Percentiles rank a stretch among this genome's conserved stretches.
These are phyloP conservation scores for Tylopilus orsonianus DNA, from an alignment of 1,284 basidiomycete genomes.

Conservation along the genomic window DNA sequence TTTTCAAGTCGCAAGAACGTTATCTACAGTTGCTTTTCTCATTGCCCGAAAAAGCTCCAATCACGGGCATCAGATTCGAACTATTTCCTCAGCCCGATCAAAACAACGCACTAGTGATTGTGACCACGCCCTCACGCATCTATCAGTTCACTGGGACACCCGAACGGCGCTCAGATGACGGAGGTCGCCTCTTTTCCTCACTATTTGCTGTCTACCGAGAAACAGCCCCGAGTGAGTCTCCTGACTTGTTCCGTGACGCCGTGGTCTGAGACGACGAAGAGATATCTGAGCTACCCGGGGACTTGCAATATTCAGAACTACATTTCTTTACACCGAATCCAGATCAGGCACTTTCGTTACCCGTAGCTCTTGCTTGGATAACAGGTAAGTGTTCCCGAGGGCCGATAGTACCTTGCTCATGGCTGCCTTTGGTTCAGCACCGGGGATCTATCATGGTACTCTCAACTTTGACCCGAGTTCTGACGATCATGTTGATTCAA, in stretches of 20 bases:
- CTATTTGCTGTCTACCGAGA: conserved; percentile 77
- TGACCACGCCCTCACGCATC: conserved; percentile 85
- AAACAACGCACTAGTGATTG: conserved; percentile 67
- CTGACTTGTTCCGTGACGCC: background rate
- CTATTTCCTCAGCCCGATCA: conserved; percentile 65
- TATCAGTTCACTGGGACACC: conserved; percentile 85
- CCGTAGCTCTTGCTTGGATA: conserved; percentile 83
- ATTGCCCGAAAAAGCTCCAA: conserved; percentile 73
- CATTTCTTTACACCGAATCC: conserved; percentile 73
- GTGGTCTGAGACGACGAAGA: conserved; percentile 47
- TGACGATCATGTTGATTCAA: conserved; percentile 79
- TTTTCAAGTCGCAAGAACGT: conserved; percentile 87
- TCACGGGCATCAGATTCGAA: conserved; percentile 84
- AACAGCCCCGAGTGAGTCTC: conserved; percentile 72
- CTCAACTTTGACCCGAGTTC: conserved; percentile 65
- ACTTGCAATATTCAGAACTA: conserved; percentile 71
- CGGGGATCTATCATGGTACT: conserved; percentile 83
- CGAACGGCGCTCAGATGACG: conserved; percentile 69
- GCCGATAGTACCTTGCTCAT: conserved; percentile 12
- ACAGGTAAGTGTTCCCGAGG: conserved; percentile 54
- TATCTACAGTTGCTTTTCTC: conserved; percentile 81
- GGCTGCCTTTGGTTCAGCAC: conserved; percentile 42
- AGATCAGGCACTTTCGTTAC: conserved; percentile 64
- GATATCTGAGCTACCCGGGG: conserved; percentile 84
- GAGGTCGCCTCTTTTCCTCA: conserved; percentile 72